phyloP scores from a whole-genome alignment of 2,329 filamentous ascomycete species.

The Ceratocystis harringtonii region DNA sequence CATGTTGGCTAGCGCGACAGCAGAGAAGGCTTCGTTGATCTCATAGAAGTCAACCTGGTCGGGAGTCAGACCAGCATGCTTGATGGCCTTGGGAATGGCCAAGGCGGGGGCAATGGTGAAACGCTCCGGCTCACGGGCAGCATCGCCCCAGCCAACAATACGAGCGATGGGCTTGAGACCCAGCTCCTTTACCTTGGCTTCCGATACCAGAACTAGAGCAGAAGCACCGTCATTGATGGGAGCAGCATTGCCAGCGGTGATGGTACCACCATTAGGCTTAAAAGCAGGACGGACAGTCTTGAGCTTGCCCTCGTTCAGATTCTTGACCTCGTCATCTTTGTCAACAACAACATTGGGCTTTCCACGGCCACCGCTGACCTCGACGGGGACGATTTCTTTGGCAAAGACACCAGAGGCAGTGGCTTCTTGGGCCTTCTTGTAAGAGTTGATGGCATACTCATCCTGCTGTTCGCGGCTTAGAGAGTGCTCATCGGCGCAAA shows the following conservation, averaged over 20 bases:
- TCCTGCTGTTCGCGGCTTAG: conserved; percentile 80
- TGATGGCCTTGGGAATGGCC: conserved; percentile 92
- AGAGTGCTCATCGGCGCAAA: conserved; percentile 72
- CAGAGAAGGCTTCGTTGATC: conserved; percentile 98
- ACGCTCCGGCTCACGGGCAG: conserved; percentile 76
- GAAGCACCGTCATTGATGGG: conserved; percentile 91
- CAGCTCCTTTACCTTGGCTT: conserved; percentile 85
- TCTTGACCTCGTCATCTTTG: conserved; percentile 91
- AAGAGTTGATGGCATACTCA: conserved; percentile 86
- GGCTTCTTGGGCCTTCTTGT: conserved; percentile 83
- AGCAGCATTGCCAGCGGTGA: conserved; percentile 92
- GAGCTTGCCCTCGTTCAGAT: conserved; percentile 73
- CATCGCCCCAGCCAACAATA: conserved; percentile 95
- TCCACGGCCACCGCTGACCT: conserved; percentile 74
- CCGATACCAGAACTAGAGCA: conserved; percentile 83
- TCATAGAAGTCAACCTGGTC: conserved; percentile 83
- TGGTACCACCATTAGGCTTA: conserved; percentile 64
- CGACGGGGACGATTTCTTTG: conserved; percentile 76
- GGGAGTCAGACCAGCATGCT: conserved; percentile 72
- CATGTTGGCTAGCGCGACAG: conserved; percentile 90
- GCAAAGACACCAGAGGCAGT: conserved; percentile 68
- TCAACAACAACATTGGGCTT: conserved; percentile 73
- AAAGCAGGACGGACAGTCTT: conserved; percentile 74
- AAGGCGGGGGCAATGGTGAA: conserved; percentile 91
- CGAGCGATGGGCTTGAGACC: conserved; percentile 84